Conservation (phyloP, 257 asterid species). For the Gardenia jasminoides region DNA sequence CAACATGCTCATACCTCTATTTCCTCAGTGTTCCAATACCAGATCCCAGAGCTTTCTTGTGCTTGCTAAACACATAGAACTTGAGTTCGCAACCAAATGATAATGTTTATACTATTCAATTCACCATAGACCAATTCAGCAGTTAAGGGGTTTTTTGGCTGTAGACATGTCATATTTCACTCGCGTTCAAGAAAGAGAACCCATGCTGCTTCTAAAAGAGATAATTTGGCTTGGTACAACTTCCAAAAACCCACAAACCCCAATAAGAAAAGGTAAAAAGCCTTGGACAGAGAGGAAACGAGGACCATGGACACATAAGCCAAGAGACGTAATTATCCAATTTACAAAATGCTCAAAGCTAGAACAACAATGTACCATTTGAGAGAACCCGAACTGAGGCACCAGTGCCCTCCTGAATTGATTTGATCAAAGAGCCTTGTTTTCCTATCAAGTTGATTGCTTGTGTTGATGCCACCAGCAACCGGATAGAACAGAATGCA, state of each 20-base stretch:
- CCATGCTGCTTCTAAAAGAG: not conserved
- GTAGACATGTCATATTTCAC: not conserved
- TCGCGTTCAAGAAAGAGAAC: not conserved
- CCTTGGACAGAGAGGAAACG: not conserved
- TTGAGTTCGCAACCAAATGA: not conserved
- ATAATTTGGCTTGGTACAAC: not conserved
- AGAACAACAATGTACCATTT: conserved; percentile 38
- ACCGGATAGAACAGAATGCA: conserved; percentile 55
- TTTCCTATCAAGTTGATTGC: conserved; percentile 77
- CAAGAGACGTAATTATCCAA: not conserved
- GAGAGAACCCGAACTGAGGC: conserved; percentile 65
- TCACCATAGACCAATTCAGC: not conserved
- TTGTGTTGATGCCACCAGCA: conserved; percentile 73
- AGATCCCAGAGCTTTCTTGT: not conserved
- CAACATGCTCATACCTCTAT: not conserved
- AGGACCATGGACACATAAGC: not conserved
- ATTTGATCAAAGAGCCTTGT: conserved; percentile 69
- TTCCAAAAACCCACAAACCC: not conserved
- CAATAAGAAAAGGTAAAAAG: not conserved
- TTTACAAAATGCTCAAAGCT: not conserved
- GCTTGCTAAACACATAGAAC: no score
- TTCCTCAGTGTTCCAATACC: not conserved
- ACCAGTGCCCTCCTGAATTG: conserved; percentile 69
- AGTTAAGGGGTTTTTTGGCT: not conserved
- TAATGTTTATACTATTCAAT: not conserved